Evolutionary conservation across 352 stramenopile genomes (phyloP), one percentile per base, ranked within the genome.

Genomic region (Phytophthora brassicae): DNA sequence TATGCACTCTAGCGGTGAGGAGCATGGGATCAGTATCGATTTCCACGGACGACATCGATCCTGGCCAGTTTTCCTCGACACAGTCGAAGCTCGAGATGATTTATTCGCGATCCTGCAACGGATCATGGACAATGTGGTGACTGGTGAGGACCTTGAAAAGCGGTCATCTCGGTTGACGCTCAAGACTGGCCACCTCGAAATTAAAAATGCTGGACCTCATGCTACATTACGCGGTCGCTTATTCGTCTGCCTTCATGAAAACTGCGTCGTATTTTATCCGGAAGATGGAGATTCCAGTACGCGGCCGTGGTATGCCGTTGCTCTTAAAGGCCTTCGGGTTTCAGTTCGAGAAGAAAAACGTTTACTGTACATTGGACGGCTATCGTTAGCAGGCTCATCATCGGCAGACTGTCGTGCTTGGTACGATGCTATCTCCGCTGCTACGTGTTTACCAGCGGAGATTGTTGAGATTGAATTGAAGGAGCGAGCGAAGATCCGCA

Each of bases 61-160:
- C 3, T 95, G 86, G 86, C 80, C 81, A 31, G 67, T 93, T 57
- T 95, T 89, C 42, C 54, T 95, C 33, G 86, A 95, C 53, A 91
- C 83, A 19, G 50, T 71, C 6, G 77, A 89, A 42, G 78, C 81
- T 17, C 70, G 86, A 22, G 86, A 95, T 51, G 84, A 93, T 56
- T 58, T 95, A 35, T 78, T 81, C 26, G 68, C 68, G 17, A 86
- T 95, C 31, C 54, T 94, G 35, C 70, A 87, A 47, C 84, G 89
- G 36, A 92, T 94, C 35, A 68, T 78, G 9, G 74, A 77, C 39
- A 89, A 90, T 29, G 67, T 85, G 19, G 73, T 90, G 0, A 74
- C 68, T 31, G 82, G 81, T 6, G 72, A 77, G 14, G 83, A 95
- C 50, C 66, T 95, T 17, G 79, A 92, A 53, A 72, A 77, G 56